These are phyloP conservation scores for Euphorbia celastroides DNA, from an alignment of 441 rosid genomes.

Conservation along the genomic window DNA sequence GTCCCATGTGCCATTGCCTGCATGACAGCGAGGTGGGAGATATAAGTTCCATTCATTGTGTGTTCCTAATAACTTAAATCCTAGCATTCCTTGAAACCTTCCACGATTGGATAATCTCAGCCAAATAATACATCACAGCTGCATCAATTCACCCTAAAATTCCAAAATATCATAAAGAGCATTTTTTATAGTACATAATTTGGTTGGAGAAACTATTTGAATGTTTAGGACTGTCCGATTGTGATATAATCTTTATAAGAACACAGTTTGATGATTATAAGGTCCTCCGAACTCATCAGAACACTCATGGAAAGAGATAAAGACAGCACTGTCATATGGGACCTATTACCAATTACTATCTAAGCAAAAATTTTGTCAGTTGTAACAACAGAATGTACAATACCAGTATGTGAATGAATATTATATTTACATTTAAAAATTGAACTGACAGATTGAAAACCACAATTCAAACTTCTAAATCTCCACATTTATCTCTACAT, in stretches of 20 bases:
- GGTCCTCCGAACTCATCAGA: not conserved
- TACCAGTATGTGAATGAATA: not conserved
- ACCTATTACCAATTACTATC: not conserved
- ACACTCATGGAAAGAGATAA: not conserved
- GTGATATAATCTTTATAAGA: not conserved
- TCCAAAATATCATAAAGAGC: not conserved
- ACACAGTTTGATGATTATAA: not conserved
- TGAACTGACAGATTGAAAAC: not conserved
- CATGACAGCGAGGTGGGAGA: constrained; percentile 15
- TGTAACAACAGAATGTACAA: not conserved
- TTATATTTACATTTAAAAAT: not conserved
- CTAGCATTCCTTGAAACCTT: not conserved
- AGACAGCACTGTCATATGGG: not conserved
- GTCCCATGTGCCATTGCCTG: constrained; percentile 38
- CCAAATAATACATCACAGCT: not conserved
- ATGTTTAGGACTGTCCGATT: not conserved
- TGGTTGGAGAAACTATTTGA: not conserved
- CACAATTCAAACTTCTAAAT: not conserved
- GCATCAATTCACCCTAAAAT: not conserved
- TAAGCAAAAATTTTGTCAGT: not conserved
- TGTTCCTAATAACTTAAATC: not conserved
- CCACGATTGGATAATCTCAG: constrained; percentile 1
- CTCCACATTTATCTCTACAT: not conserved
- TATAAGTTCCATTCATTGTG: not conserved
- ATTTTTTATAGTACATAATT: not conserved